Percentiles rank a stretch among this genome's conserved stretches.
phyloP scores from a whole-genome alignment of 768 basidiomycete genomes.

The Hygrocybe punicea region DNA sequence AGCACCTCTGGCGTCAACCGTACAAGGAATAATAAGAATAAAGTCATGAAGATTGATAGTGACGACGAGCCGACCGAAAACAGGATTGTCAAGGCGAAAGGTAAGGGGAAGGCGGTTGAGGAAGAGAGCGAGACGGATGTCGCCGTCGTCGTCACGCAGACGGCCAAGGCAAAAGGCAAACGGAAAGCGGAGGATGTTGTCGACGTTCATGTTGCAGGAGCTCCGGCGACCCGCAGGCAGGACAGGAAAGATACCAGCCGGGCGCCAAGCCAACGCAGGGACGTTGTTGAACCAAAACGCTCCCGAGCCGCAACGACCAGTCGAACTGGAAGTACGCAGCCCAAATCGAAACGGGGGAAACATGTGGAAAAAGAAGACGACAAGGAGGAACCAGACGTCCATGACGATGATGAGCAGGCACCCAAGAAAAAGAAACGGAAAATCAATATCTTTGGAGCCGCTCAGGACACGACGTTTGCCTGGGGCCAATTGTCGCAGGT shows the following conservation, averaged over 20 bases:
- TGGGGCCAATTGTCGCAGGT: slow-evolving; percentile 33
- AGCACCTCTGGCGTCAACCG: too few species aligned
- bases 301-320: slow-evolving; percentile 10
- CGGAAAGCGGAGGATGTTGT: slow-evolving; percentile 30
- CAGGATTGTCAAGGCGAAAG: slow-evolving; percentile 28
- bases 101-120: slow-evolving; percentile 38
- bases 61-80: not conserved
- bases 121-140: slow-evolving; percentile 26
- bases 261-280: not conserved
- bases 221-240: slow-evolving; percentile 11
- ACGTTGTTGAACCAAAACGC: slow-evolving; percentile 7
- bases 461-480: slow-evolving; percentile 38
- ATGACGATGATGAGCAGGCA: slow-evolving; percentile 21
- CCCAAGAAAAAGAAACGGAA: slow-evolving; percentile 70
- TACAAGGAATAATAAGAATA: too few species aligned
- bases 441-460: slow-evolving; percentile 55
- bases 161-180: slow-evolving; percentile 24
- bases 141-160: slow-evolving; percentile 8
- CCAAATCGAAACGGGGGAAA: slow-evolving; percentile 10
- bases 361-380: slow-evolving; percentile 20
- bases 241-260: not conserved
- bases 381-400: slow-evolving; percentile 22
- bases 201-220: slow-evolving; percentile 17
- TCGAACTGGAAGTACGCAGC: slow-evolving; percentile 22
- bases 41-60: too few species aligned